Conservation (phyloP, 2,329 filamentous ascomycete genomes). For the Onygenales sp. region DNA sequence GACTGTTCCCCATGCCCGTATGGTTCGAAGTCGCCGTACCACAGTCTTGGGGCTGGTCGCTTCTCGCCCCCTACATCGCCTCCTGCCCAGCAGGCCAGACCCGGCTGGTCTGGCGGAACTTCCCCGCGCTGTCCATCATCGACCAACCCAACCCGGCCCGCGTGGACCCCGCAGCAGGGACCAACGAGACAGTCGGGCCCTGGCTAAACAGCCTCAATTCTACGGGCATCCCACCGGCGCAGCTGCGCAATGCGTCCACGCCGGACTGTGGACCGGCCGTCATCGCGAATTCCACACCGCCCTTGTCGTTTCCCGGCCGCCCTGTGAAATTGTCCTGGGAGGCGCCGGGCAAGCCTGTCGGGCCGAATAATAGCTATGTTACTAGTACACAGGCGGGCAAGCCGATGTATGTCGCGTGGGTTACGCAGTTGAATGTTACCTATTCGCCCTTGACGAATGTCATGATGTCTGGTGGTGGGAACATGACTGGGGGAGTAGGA, state of each 20-base stretch:
- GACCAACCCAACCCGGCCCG: conserved; percentile 70
- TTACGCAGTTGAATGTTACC: conserved; percentile 66
- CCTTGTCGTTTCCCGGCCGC: conserved; percentile 65
- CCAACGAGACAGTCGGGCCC: conserved; percentile 49
- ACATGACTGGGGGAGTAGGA: not conserved
- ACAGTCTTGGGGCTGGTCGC: conserved; percentile 76
- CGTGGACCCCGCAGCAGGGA: conserved; percentile 51
- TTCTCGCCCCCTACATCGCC: conserved; percentile 71
- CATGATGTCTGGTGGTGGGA: not conserved
- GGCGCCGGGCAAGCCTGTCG: conserved; percentile 54
- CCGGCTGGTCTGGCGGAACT: conserved; percentile 75
- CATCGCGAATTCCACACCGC: conserved; percentile 57
- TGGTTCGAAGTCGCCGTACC: conserved; percentile 75
- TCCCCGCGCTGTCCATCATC: conserved; percentile 59
- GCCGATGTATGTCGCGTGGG: conserved; percentile 65
- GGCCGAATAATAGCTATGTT: conserved; percentile 75
- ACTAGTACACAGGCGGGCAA: conserved; percentile 49
- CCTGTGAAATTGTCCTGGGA: conserved; percentile 67
- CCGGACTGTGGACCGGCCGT: conserved; percentile 55
- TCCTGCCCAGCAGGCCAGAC: conserved; percentile 65
- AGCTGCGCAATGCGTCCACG: conserved; percentile 50
- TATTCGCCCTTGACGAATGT: conserved; percentile 51
- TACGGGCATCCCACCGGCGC: conserved; percentile 31
- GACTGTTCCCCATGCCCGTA: conserved; percentile 70
- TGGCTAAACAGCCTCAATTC: conserved; percentile 25